A percentile compares a stretch with the other conserved stretches of the same genome.
Evolutionary conservation across 352 stramenopile genomes (phyloP).

Genomic region (Phytophthora tentaculata): DNA sequence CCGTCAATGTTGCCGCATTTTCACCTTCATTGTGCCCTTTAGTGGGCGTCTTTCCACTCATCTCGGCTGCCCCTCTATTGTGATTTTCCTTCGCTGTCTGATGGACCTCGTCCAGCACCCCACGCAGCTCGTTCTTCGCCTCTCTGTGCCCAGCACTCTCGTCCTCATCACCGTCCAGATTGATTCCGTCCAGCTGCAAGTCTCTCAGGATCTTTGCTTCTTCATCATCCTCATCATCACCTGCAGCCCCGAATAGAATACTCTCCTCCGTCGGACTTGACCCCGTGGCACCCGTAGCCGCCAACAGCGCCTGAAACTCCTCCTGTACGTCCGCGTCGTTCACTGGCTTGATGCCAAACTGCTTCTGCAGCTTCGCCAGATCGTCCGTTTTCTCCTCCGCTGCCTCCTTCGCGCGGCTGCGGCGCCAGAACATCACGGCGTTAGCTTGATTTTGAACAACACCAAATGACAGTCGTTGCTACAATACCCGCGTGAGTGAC

Average conservation of each 20-base stretch:
- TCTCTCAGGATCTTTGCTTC: conserved; percentile 65
- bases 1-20: background rate
- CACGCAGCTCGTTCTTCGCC: conserved; percentile 44
- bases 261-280: conserved; percentile 59
- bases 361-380: conserved; percentile 64
- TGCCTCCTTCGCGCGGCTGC: conserved; percentile 40
- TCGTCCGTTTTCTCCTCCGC: conserved; percentile 43
- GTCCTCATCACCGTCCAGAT: conserved; percentile 34
- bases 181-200: conserved; percentile 47
- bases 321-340: conserved; percentile 72
- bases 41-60: conserved; percentile 2
- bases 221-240: conserved; percentile 51
- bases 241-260: conserved; percentile 42
- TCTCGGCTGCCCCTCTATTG: conserved; percentile 28
- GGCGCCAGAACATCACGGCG: conserved; percentile 67
- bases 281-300: conserved; percentile 11
- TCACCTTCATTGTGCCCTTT: background rate
- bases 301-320: conserved; percentile 68
- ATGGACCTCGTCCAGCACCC: conserved; percentile 46
- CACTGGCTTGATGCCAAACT: conserved; percentile 80
- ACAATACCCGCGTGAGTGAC: conserved; percentile 22
- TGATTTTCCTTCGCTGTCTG: conserved; percentile 40
- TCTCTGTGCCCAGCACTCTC: conserved; percentile 31
- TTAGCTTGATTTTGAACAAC: background rate
- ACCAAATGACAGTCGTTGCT: conserved; percentile 5